Evolutionary conservation across 1,284 basidiomycete species (phyloP), one percentile per base, ranked within the genome.

Genomic region (Moesziomyces globuligerus): DNA sequence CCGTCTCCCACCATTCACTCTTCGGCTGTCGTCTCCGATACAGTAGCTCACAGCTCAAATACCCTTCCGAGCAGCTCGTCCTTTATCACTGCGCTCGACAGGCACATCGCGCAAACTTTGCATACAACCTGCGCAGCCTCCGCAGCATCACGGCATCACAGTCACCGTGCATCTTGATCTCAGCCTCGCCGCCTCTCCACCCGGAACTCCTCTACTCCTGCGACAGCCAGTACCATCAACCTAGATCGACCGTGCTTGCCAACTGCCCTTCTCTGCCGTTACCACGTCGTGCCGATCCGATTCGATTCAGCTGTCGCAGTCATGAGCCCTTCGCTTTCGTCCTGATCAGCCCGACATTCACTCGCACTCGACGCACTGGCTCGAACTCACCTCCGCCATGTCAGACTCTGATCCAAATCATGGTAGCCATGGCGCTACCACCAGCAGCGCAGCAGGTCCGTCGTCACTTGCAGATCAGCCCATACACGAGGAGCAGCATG

Each of bases 401-500:
- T 9, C 10, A 41, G 45, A 24, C 23, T 42, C 50, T 9, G 18
- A 47, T 17, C 5, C 38, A 20, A 20, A 34, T 9, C 23, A 49
- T n/a, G 23, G 40, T 18, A 23, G 40, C 20, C 28, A n/a, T 7
- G 34, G 29, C 20, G 44, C 17, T 7, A 8, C 36, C 10, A 38
- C 36, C 50, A 38, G 17, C 24, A 34, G 10, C 37, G 2, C 21
- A 8, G 45, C 53, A 17, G 29, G 25, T 1, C 47, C 62, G 4
- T 39, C 62, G 3, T 40, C 62, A 23, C 11, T 48, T 1, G 10
- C 38, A 3, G 15, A 66, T 13, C 34, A 44, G 4, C 20, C 56
- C 11, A 55, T 59, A 15, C 42, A 23, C 2, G 62, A 68, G 34
- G 55, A 66, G 28, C 41, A 45, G n/a, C 40, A 53, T 18, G 34